These are phyloP conservation scores for Naumovozyma baii DNA, from an alignment of 805 yeast genomes.

Conservation along the genomic window DNA sequence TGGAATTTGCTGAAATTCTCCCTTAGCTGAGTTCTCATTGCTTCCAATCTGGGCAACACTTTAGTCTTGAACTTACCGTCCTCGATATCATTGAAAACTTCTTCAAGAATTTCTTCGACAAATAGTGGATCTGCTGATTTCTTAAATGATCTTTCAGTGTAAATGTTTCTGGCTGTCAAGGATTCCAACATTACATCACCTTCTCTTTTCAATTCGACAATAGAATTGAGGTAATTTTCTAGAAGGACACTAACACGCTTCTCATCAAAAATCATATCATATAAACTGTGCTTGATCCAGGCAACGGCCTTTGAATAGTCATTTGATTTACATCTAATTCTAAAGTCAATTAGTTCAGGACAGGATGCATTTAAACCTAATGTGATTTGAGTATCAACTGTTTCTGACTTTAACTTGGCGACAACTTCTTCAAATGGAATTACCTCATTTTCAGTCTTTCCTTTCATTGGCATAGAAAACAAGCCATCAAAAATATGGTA, in stretches of 20 bases:
- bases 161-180: conserved; percentile 43
- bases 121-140: conserved; percentile 56
- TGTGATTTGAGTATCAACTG: conserved; percentile 48
- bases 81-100: conserved; percentile 40
- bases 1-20: conserved; percentile 49
- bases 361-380: conserved; percentile 51
- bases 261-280: conserved; percentile 60
- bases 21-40: conserved; percentile 45
- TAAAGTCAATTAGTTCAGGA: conserved; percentile 56
- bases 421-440: conserved; percentile 72
- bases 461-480: conserved; percentile 60
- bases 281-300: conserved; percentile 65
- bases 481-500: conserved; percentile 57
- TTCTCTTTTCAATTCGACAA: conserved; percentile 32
- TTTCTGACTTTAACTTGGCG: conserved; percentile 59
- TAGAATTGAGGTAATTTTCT: conserved; percentile 33
- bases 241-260: conserved; percentile 53
- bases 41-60: conserved; percentile 26
- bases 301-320: conserved; percentile 62
- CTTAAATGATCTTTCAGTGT: conserved; percentile 51
- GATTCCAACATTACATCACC: conserved; percentile 53
- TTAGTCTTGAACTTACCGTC: conserved; percentile 39
- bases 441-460: conserved; percentile 44
- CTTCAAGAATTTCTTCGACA: conserved; percentile 49
- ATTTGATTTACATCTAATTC: conserved; percentile 47